Conservation (phyloP, 2,329 filamentous ascomycete species). For the Cercospora brassicicola region DNA sequence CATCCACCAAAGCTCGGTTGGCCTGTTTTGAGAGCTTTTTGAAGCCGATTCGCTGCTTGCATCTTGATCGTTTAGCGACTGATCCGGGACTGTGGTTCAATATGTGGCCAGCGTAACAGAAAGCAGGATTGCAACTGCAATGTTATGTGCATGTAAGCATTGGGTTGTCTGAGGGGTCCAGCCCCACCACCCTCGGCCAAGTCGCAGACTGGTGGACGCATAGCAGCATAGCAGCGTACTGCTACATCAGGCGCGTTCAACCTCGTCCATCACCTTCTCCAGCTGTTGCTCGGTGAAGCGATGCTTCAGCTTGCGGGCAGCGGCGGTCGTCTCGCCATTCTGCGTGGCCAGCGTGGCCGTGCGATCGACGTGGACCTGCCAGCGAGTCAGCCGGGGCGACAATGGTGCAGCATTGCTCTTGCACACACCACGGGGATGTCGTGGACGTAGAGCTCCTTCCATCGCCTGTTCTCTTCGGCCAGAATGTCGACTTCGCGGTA, state of each 20-base stretch:
- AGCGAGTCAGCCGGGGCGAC: not conserved
- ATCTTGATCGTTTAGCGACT: conserved; percentile 39
- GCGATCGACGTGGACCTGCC: conserved; percentile 63
- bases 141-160: not conserved
- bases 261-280: conserved; percentile 65
- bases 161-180: not conserved
- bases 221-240: not conserved
- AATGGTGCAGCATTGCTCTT: not conserved
- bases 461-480: conserved; percentile 60
- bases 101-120: not conserved
- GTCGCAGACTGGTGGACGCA: not conserved
- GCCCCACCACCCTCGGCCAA: conserved; percentile 1
- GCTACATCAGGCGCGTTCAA: conserved; percentile 32
- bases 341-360: conserved; percentile 48
- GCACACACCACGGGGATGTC: conserved; percentile 72
- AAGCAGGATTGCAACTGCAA: not conserved
- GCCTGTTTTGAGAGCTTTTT: conserved; percentile 52
- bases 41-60: conserved; percentile 57
- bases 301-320: conserved; percentile 74
- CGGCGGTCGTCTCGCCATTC: conserved; percentile 56
- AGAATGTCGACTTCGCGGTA: conserved; percentile 71
- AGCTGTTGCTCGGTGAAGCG: conserved; percentile 69
- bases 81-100: too few species aligned
- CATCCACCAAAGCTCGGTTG: conserved; percentile 57
- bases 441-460: conserved; percentile 75